Evolutionary conservation across 2,329 filamentous ascomycete genomes (phyloP).

Genomic region (Nemania sp.): DNA sequence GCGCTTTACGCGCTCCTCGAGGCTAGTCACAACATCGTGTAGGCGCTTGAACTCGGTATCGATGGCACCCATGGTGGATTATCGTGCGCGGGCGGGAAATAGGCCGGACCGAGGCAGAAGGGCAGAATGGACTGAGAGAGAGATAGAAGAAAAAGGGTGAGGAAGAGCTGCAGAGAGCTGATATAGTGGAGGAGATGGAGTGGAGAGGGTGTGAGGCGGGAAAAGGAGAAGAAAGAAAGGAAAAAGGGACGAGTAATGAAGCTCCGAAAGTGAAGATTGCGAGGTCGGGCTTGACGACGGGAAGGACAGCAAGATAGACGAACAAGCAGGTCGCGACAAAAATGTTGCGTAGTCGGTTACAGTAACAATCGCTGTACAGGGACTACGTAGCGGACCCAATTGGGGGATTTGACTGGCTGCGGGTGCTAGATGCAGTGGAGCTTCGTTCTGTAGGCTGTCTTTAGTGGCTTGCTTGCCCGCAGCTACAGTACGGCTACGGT

Average conservation of each 20-base stretch:
- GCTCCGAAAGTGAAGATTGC: conserved; percentile 39
- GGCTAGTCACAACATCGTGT: conserved; percentile 83
- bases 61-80: conserved; percentile 82
- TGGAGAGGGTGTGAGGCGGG: conserved; percentile 33
- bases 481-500: too few species aligned
- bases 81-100: conserved; percentile 40
- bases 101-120: conserved; percentile 45
- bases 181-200: conserved; percentile 26
- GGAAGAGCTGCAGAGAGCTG: conserved; percentile 27
- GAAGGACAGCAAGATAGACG: conserved; percentile 30
- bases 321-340: conserved; percentile 49
- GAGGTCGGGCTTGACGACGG: conserved; percentile 42
- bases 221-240: conserved; percentile 28
- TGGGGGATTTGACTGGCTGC: conserved; percentile 44
- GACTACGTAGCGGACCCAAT: conserved; percentile 41
- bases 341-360: conserved; percentile 39
- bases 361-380: conserved; percentile 27
- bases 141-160: conserved; percentile 40
- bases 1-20: conserved; percentile 87
- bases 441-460: conserved; percentile 11
- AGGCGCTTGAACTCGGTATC: conserved; percentile 87
- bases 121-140: too few species aligned
- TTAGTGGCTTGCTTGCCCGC: conserved; percentile 38
- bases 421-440: conserved; percentile 33
- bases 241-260: conserved; percentile 35